These are phyloP conservation scores for Acer saccharum DNA, from an alignment of 345 rosid species.

Conservation along the genomic window DNA sequence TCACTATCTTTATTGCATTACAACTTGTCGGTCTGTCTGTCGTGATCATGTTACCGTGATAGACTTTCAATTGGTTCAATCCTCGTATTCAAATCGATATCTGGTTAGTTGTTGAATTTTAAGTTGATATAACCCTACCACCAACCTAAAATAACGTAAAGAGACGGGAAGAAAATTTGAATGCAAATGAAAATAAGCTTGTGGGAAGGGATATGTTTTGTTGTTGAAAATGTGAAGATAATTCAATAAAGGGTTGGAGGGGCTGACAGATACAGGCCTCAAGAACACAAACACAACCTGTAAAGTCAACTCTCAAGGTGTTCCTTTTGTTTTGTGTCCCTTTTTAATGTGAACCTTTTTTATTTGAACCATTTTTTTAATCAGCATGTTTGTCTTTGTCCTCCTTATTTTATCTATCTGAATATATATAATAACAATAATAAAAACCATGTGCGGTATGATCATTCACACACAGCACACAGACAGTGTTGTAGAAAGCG, in stretches of 20 bases:
- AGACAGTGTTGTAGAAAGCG: too few species aligned
- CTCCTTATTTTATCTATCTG: not conserved
- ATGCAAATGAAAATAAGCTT: not conserved
- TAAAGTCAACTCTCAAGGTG: slow-evolving; percentile 44
- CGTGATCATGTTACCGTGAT: too few species aligned
- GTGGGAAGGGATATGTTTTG: not conserved
- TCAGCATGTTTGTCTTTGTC: slow-evolving; percentile 46
- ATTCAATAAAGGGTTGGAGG: slow-evolving; percentile 19
- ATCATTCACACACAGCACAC: too few species aligned
- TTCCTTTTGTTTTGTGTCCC: not conserved
- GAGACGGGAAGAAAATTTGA: not conserved
- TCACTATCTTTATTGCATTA: too few species aligned
- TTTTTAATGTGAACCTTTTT: not conserved
- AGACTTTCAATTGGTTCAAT: too few species aligned
- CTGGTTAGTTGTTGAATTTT: not conserved
- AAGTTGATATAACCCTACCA: not conserved
- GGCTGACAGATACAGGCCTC: slow-evolving; percentile 30
- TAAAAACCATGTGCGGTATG: too few species aligned
- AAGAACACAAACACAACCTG: slow-evolving; percentile 28
- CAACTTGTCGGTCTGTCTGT: too few species aligned
- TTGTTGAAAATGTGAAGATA: slow-evolving; percentile 17
- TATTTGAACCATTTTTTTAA: slow-evolving; percentile 25
- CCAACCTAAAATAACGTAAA: not conserved
- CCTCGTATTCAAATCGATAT: not conserved
- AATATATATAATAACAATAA: too few species aligned